A percentile compares a stretch with the other conserved stretches of the same genome.
phyloP scores from a whole-genome alignment of 2,329 filamentous ascomycete species.

The Camptophora hylomeconis region DNA sequence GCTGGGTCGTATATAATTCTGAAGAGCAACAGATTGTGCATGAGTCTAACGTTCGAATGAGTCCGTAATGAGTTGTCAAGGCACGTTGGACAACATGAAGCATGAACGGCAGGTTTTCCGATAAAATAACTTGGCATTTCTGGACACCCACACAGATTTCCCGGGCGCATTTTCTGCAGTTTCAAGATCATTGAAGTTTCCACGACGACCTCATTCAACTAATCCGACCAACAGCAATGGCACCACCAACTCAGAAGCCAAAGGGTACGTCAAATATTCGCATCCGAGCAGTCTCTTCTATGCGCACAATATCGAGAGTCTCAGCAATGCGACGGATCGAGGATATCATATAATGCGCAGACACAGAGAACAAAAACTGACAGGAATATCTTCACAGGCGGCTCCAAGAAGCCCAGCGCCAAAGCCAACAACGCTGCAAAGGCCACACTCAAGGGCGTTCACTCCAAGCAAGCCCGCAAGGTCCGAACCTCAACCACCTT shows the following conservation, averaged over 20 bases:
- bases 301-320: neutral
- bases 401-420: slow-evolving; percentile 45
- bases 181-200: no score
- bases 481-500: slow-evolving; percentile 86
- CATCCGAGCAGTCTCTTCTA: neutral
- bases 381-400: slow-evolving; percentile 6
- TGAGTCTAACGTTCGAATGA: no score
- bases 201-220: slow-evolving; percentile 7
- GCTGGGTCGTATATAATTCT: no score
- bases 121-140: no score
- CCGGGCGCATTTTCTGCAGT: neutral
- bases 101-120: no score
- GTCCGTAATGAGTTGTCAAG: no score
- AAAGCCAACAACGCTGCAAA: slow-evolving; percentile 91
- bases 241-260: slow-evolving; percentile 17
- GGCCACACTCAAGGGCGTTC: slow-evolving; percentile 80
- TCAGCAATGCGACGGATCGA: no score
- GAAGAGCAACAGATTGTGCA: no score
- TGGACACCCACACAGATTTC: slow-evolving; percentile 4
- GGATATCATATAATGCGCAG: no score
- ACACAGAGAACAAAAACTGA: slow-evolving; percentile 6
- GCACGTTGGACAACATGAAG: no score
- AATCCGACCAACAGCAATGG: slow-evolving; percentile 14
- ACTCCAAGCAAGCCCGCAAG: slow-evolving; percentile 83
- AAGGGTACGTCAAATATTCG: slow-evolving; percentile 14